Conservation (phyloP, 192 early-diverging fungal species). For the Backusella tarrabulga region DNA sequence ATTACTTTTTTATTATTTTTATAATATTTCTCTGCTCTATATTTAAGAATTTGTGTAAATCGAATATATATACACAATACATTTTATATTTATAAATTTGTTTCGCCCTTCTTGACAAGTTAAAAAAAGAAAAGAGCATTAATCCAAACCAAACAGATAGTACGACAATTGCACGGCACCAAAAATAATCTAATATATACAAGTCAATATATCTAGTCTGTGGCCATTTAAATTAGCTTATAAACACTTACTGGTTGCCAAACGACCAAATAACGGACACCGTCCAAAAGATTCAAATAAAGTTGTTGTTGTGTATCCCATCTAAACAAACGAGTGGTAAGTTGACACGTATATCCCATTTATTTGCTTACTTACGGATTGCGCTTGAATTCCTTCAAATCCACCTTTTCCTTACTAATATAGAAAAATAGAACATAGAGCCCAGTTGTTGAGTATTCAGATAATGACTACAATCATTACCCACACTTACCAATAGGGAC, state of each 20-base stretch:
- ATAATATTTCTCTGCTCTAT: not conserved
- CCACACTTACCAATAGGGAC: conserved; percentile 53
- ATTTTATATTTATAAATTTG: not conserved
- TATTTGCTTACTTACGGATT: conserved; percentile 46
- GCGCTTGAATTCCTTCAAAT: conserved; percentile 58
- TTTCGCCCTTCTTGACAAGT: not conserved
- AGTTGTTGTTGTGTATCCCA: conserved; percentile 67
- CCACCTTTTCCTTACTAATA: conserved; percentile 60
- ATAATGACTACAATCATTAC: not conserved
- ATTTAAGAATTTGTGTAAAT: not conserved
- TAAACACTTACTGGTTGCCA: conserved; percentile 50
- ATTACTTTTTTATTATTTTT: not conserved
- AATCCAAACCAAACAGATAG: conserved; percentile 45
- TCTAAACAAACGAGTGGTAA: conserved; percentile 18
- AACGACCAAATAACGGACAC: conserved; percentile 53
- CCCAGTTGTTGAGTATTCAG: not conserved
- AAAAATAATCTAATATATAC: conserved; percentile 39
- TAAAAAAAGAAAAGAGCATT: not conserved
- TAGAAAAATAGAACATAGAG: not conserved
- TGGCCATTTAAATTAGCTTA: not conserved
- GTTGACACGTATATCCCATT: not conserved
- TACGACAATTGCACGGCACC: conserved; percentile 41
- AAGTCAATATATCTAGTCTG: not conserved
- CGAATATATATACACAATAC: not conserved
- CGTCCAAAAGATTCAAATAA: conserved; percentile 59